Evolutionary conservation across 2,329 filamentous ascomycete genomes (phyloP).

Genomic region (Rasamsonia emersonii): DNA sequence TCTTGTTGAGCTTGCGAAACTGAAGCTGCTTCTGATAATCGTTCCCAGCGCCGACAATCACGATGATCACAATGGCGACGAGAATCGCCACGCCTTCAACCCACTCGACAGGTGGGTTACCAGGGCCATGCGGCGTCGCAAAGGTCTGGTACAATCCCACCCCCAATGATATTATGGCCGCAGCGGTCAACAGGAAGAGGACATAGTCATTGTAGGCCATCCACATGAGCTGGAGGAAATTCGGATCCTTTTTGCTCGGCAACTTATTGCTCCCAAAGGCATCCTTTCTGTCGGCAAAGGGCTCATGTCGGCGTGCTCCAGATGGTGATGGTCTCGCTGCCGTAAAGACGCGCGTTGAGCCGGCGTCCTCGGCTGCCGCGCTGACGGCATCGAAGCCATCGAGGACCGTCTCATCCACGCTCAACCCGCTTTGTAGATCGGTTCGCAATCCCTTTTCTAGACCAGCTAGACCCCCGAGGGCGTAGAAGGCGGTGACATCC

Average conservation of each 20-base stretch:
- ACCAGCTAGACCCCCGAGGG: constrained; percentile 62
- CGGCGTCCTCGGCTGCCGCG: no score
- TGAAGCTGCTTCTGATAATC: constrained; percentile 77
- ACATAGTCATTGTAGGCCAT: constrained; percentile 70
- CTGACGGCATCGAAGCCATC: constrained; percentile 49
- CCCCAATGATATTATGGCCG: constrained; percentile 58
- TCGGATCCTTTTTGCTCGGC: constrained; percentile 57
- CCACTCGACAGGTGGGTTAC: constrained; percentile 55
- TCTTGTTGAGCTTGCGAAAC: constrained; percentile 71
- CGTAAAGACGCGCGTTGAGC: no score
- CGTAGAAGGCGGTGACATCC: constrained; percentile 64
- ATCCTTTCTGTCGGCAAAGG: neutral
- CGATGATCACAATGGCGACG: constrained; percentile 66
- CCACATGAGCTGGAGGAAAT: constrained; percentile 58
- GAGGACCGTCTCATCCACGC: constrained; percentile 57
- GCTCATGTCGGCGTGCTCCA: no score
- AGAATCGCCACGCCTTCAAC: constrained; percentile 75
- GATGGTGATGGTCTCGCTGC: no score
- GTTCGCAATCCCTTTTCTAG: constrained; percentile 65
- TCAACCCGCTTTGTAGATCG: constrained; percentile 59
- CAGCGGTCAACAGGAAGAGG: constrained; percentile 57
- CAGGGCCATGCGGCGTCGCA: constrained; percentile 7
- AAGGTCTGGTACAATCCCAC: constrained; percentile 52
- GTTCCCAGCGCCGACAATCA: constrained; percentile 67
- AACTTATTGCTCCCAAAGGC: constrained; percentile 43